Percentiles rank a stretch among this genome's conserved stretches.
These are phyloP conservation scores for Trifolium dubium DNA, from an alignment of 306 rosid species.

Conservation along the genomic window DNA sequence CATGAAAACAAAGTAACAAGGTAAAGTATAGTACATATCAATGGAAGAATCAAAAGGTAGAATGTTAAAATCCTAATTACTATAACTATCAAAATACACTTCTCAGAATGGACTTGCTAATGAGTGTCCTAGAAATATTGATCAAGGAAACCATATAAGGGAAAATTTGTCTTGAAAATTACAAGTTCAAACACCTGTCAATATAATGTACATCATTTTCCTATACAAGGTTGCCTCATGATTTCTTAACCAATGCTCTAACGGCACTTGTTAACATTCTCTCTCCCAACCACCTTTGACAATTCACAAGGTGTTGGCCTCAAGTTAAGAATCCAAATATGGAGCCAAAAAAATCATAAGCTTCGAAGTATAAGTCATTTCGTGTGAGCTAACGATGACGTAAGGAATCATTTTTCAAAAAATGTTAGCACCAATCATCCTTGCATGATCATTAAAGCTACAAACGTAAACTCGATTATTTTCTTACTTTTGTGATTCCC, in stretches of 20 bases:
- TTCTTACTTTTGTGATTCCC: conserved; percentile 52
- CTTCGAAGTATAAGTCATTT: neutral
- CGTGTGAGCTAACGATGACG: neutral
- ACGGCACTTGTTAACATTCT: neutral
- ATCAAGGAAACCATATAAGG: neutral
- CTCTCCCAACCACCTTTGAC: neutral
- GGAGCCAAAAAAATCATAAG: neutral
- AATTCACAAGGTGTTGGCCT: neutral
- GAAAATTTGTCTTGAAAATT: neutral
- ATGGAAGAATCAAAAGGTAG: neutral
- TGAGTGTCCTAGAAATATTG: neutral
- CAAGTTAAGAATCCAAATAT: conserved; percentile 1
- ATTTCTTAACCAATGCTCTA: neutral
- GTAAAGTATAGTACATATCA: neutral
- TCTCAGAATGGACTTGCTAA: neutral
- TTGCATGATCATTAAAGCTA: conserved; percentile 10
- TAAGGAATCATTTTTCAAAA: conserved; percentile 23
- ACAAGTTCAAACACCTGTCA: neutral
- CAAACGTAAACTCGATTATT: conserved; percentile 1
- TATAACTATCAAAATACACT: too few species aligned
- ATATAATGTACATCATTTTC: neutral
- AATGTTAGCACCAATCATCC: conserved; percentile 27
- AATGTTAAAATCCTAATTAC: neutral
- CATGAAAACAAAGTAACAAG: conserved; percentile 5
- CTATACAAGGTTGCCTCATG: neutral